Evolutionary conservation across 1,139 yeast species (phyloP), one percentile per base, ranked within the genome.

Genomic region (Taphrina betulina): DNA sequence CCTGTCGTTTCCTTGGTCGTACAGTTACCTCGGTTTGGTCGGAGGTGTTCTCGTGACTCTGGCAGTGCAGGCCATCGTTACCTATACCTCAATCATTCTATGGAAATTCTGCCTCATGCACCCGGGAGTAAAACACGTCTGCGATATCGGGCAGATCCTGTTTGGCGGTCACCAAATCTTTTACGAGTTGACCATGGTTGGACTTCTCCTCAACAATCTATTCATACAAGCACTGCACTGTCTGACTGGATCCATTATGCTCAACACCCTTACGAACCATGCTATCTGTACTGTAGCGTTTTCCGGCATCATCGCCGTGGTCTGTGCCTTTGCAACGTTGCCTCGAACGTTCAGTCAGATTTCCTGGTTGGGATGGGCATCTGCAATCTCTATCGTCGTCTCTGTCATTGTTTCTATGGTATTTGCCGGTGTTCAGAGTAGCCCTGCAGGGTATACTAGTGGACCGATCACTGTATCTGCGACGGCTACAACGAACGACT

Each of bases 1-100:
- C 59, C 75, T 80, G 78, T 78, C 82, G 17, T 80, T 80, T 64
- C 85, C 85, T 0, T 78, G 83, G 82, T 77, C 83, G 4, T 80
- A 29, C 43, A 77, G 63, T 1, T 80, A 79, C 2, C 68, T 80
- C 29, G 84, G 85, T 0, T 67, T 80, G 22, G 76, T 80, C 1
- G 82, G 83, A 1, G 85, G 84, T 0, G 76, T 80, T 33, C 66
- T 80, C 54, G 54, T 50, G 17, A 80, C 84, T 0, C 73, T 74
- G 1, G 75, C 75, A 52, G 79, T 80, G 3, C 74, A 83, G 1
- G 62, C 74, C 16, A 74, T 78, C 5, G 79, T 78, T 34, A 68
- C 78, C 35, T 80, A 80, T 67, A 80, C 84, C 1, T 82, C 83
- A 4, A 67, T 75, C 38, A 77, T 72, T 46, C 73, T 80, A 58